Percentiles rank a stretch among this genome's conserved stretches.
phyloP scores from a whole-genome alignment of 208 protist genomes.

The Acanthamoeba healyi region DNA sequence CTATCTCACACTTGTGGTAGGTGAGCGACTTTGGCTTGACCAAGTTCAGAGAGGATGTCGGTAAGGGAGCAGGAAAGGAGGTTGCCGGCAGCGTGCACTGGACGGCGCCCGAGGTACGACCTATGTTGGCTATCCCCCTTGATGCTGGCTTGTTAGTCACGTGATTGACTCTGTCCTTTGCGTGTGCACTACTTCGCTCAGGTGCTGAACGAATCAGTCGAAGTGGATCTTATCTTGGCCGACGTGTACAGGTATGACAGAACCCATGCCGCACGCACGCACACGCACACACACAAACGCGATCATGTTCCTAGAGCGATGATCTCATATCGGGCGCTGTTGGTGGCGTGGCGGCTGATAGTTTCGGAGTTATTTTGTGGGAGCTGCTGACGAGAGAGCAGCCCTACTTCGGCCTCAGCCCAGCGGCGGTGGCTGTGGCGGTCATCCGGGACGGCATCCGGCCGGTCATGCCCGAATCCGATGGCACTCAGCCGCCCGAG shows the following conservation, averaged over 20 bases:
- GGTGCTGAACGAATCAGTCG: background rate
- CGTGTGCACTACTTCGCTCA: too few relatives aligned
- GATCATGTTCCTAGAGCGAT: too few relatives aligned
- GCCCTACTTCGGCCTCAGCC: constrained; percentile 26
- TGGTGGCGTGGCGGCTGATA: background rate
- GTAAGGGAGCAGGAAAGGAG: background rate
- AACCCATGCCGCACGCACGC: background rate
- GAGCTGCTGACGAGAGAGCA: constrained; percentile 23
- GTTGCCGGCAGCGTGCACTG: constrained; percentile 1
- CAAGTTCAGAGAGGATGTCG: background rate
- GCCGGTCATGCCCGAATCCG: background rate
- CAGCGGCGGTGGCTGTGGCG: background rate
- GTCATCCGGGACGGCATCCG: background rate
- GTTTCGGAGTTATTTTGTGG: background rate
- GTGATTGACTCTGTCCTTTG: too few relatives aligned
- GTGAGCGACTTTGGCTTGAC: background rate
- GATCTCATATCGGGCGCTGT: too few relatives aligned
- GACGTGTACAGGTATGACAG: background rate
- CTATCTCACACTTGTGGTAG: background rate
- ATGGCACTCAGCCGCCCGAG: background rate
- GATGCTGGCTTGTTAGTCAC: background rate
- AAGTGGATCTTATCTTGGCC: background rate
- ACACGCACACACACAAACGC: background rate
- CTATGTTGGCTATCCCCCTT: background rate
- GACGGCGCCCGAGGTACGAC: background rate